Evolutionary conservation across 192 early-diverging fungal genomes (phyloP).

Genomic region (Coemansia furcata): DNA sequence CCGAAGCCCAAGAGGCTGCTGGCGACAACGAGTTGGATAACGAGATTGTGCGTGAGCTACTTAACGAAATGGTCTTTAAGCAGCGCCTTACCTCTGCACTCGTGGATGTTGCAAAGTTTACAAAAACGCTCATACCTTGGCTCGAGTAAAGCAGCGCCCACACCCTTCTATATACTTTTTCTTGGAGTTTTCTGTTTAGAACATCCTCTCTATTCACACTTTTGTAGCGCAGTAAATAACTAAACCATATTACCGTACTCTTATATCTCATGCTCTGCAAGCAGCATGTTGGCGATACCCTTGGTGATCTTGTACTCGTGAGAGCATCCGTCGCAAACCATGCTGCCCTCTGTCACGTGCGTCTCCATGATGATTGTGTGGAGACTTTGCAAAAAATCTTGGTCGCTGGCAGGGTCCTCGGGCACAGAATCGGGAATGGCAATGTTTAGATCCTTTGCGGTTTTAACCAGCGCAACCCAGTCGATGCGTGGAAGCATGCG

Average conservation of each 20-base stretch:
- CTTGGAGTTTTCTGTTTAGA: no score
- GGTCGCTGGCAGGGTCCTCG: constrained; percentile 26
- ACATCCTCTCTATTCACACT: not conserved
- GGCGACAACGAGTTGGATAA: constrained; percentile 49
- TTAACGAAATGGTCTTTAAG: constrained; percentile 69
- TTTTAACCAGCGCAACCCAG: constrained; percentile 67
- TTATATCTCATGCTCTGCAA: constrained; percentile 71
- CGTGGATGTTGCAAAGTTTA: constrained; percentile 89
- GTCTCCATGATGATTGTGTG: constrained; percentile 84
- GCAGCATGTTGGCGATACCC: constrained; percentile 91
- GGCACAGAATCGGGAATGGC: constrained; percentile 33
- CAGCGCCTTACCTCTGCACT: constrained; percentile 77
- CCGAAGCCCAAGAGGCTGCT: constrained; percentile 49
- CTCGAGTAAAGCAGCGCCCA: constrained; percentile 53
- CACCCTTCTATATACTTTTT: not conserved
- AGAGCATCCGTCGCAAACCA: constrained; percentile 87
- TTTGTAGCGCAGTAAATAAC: not conserved
- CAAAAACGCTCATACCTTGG: constrained; percentile 78
- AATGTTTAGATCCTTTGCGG: constrained; percentile 59
- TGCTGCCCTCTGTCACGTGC: constrained; percentile 82
- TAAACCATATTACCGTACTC: not conserved
- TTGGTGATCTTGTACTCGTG: constrained; percentile 91
- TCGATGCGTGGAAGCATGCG: constrained; percentile 82
- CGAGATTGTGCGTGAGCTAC: constrained; percentile 53
- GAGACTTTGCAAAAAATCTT: constrained; percentile 62